phyloP scores from a whole-genome alignment of 257 asterid genomes.

The Marsdenia floribunda region DNA sequence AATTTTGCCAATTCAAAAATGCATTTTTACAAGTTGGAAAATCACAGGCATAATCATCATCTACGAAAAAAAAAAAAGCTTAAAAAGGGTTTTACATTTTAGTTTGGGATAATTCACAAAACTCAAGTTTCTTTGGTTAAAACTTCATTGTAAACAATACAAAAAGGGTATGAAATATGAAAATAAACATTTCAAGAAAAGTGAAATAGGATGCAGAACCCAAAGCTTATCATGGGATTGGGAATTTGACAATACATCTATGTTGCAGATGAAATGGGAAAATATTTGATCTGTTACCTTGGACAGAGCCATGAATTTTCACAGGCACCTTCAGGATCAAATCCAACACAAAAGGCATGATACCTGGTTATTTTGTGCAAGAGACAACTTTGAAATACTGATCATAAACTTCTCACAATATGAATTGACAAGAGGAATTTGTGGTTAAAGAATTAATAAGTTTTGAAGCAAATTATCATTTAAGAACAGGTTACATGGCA shows the following conservation, averaged over 20 bases:
- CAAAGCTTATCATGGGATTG: neutral
- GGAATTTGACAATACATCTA: neutral
- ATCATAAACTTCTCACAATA: neutral
- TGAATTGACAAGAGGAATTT: neutral
- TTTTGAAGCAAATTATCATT: neutral
- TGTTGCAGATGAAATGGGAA: slow-evolving; percentile 2
- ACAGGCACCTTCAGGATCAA: slow-evolving; percentile 84
- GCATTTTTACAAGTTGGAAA: neutral
- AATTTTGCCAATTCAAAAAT: too few relatives aligned
- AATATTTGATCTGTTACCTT: slow-evolving; percentile 46
- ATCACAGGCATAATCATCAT: neutral
- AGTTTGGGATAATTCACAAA: neutral
- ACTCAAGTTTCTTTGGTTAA: neutral
- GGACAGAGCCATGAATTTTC: slow-evolving; percentile 96
- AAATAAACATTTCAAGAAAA: neutral
- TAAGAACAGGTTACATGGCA: neutral
- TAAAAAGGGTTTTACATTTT: neutral
- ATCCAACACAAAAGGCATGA: slow-evolving; percentile 97
- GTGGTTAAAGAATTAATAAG: neutral
- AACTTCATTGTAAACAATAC: neutral
- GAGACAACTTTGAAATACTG: slow-evolving; percentile 18
- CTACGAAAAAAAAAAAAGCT: neutral
- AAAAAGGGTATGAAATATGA: slow-evolving; percentile 1
- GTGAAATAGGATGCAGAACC: neutral
- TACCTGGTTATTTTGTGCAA: slow-evolving; percentile 53